Percentiles rank a stretch among this genome's conserved stretches.
phyloP scores from a whole-genome alignment of 2,329 filamentous ascomycete species.

The Pezicula radicicola region DNA sequence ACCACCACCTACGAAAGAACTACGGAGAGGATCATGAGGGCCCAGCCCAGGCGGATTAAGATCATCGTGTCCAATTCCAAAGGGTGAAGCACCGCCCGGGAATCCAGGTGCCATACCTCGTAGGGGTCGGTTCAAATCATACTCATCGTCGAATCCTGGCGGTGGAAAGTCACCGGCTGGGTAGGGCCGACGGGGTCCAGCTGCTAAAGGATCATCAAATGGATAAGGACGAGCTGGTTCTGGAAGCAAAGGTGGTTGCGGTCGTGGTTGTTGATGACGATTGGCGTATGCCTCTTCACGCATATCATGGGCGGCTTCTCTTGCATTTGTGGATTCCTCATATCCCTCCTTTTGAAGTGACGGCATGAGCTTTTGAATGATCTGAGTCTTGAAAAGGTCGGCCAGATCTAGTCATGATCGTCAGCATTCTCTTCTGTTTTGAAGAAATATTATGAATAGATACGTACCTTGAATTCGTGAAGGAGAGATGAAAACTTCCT shows the following conservation, averaged over 20 bases:
- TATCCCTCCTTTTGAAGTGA: constrained; percentile 76
- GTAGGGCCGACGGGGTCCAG: constrained; percentile 56
- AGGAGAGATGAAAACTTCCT: constrained; percentile 70
- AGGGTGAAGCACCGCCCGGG: constrained; percentile 46
- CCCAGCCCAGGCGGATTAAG: constrained; percentile 84
- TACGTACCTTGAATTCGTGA: constrained; percentile 53
- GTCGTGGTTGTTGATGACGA: constrained; percentile 35
- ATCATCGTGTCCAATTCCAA: constrained; percentile 80
- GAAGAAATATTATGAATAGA: not conserved
- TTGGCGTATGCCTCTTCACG: constrained; percentile 39
- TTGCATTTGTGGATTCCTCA: constrained; percentile 48
- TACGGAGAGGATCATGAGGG: constrained; percentile 76
- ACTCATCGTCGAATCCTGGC: constrained; percentile 90
- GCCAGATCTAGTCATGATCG: constrained; percentile 53
- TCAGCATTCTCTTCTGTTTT: constrained; percentile 5
- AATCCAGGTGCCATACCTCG: constrained; percentile 40
- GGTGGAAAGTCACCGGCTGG: constrained; percentile 76
- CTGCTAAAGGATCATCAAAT: constrained; percentile 63
- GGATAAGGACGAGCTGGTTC: constrained; percentile 66
- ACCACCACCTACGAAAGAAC: constrained; percentile 58
- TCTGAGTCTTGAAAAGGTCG: constrained; percentile 65
- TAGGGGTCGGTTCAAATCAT: constrained; percentile 71
- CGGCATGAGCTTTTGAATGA: constrained; percentile 83
- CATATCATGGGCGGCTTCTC: constrained; percentile 38
- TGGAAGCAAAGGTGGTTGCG: constrained; percentile 50